Base-by-base conservation (phyloP, 2,329 filamentous ascomycete genomes). In the Fusarium gaditjirri region DNA sequence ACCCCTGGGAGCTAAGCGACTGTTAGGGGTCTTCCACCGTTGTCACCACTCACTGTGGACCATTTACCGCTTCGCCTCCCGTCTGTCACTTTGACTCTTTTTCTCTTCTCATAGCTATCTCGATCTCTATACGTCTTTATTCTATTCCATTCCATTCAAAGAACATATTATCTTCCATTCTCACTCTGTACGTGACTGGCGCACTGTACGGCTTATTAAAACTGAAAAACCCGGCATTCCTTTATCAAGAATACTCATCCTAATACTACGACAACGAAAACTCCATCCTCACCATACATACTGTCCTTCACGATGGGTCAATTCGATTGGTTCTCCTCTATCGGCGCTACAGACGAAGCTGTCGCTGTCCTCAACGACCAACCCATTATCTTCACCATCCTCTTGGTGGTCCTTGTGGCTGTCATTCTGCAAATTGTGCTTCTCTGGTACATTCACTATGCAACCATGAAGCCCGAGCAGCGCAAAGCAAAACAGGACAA, bases 321-420 rank as follows among this genome's bases (percentile, higher is more conserved):
- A 78, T 90, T 90, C 78, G 86, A 86, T 78, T 90, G 86, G 83
- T 86, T 90, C 73, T 76, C 76, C 75, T 84, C 81, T 65, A 85
- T 90, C 74, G 88, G 88, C 79, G 88, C 88, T 53, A 90, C 88
- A 23, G 82, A 84, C 39, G 81, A 89, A 78, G 88, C 88, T 73
- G 86, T 90, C 75, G 87, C 87, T 71, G 85, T 86, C 58, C 83
- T 90, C 78, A 90, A 90, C 81, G 87, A 90, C 76, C 88, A 90
- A 79, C 88, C 88, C 27, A 81, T 86, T 68, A 82, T 90, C 59
- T 89, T 90, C 81, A 87, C 84, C 71, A 86, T 87, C 70, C 85
- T 90, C 66, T 70, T 90, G 70, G 78, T 89, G 77, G 87, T 88
- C 65, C 82, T 90, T 61, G 76, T 88, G 76, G 81, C 81, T 66